These are phyloP conservation scores for Sarocladium oryzae DNA, from an alignment of 2,329 filamentous ascomycete genomes.

Conservation along the genomic window DNA sequence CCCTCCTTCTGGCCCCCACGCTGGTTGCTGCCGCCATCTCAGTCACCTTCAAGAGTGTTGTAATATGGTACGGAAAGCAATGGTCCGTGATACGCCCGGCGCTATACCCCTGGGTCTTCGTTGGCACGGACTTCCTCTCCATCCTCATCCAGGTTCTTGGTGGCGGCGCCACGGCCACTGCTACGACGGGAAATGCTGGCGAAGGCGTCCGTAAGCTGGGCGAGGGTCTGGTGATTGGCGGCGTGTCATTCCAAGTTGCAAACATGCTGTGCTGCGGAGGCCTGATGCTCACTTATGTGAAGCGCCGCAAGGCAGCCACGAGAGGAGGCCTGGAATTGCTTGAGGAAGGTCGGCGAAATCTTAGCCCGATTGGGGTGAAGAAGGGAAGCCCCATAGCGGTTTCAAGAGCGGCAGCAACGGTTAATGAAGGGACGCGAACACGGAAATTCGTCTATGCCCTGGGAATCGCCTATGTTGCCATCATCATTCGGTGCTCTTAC, in stretches of 20 bases:
- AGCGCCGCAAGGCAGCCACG: slow-evolving; percentile 1
- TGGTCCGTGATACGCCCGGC: slow-evolving; percentile 32
- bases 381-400: neutral
- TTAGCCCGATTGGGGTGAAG: neutral
- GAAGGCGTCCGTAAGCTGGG: neutral
- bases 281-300: slow-evolving; percentile 12
- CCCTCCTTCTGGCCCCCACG: slow-evolving; percentile 34
- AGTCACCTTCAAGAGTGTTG: slow-evolving; percentile 38
- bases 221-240: slow-evolving; percentile 16
- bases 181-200: slow-evolving; percentile 12
- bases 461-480: slow-evolving; percentile 10
- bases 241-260: slow-evolving; percentile 20
- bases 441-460: slow-evolving; percentile 10
- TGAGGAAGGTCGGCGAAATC: neutral
- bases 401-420: neutral
- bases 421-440: neutral
- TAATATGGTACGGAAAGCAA: slow-evolving; percentile 33
- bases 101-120: slow-evolving; percentile 43
- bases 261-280: slow-evolving; percentile 19
- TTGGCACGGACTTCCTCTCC: slow-evolving; percentile 39
- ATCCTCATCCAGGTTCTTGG: slow-evolving; percentile 20
- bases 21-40: slow-evolving; percentile 40
- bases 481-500: slow-evolving; percentile 14
- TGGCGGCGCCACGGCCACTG: slow-evolving; percentile 24
- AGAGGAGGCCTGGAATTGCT: neutral